A percentile compares a stretch with the other conserved stretches of the same genome.
Evolutionary conservation across 495 filamentous ascomycete species (phyloP).

Genomic region (Wilcoxina mikolae): DNA sequence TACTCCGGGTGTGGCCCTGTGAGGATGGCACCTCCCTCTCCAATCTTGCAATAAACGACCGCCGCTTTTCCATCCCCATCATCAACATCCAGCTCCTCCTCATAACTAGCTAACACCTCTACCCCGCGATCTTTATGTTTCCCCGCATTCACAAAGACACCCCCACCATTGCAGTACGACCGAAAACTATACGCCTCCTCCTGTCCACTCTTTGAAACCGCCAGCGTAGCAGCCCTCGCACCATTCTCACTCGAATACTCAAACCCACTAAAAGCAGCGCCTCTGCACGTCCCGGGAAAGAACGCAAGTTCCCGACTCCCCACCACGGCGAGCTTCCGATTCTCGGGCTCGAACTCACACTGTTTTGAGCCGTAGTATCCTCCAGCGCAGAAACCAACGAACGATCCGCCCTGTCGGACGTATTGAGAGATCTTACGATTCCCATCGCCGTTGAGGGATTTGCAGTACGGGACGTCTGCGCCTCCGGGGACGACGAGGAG

Average conservation of each 20-base stretch:
- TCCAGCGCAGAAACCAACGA: constrained; percentile 86
- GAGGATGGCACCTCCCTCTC: constrained; percentile 64
- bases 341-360: constrained; percentile 85
- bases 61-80: constrained; percentile 70
- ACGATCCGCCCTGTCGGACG: constrained; percentile 70
- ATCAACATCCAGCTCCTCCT: constrained; percentile 44
- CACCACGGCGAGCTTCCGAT: constrained; percentile 67
- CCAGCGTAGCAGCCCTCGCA: constrained; percentile 55
- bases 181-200: constrained; percentile 49
- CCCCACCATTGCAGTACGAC: constrained; percentile 89
- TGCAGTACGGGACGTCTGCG: constrained; percentile 86
- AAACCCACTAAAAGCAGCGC: constrained; percentile 79
- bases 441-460: constrained; percentile 70
- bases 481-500: constrained; percentile 87
- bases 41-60: constrained; percentile 74
- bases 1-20: constrained; percentile 92
- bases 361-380: constrained; percentile 71
- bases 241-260: constrained; percentile 81
- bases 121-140: constrained; percentile 47
- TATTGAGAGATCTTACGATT: constrained; percentile 72
- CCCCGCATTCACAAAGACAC: constrained; percentile 76
- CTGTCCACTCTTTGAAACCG: constrained; percentile 43
- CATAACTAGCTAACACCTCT: constrained; percentile 71
- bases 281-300: constrained; percentile 73
- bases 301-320: constrained; percentile 77